Evolutionary conservation across 768 basidiomycete genomes (phyloP).

Genomic region (Rhizopogon salebrosus): DNA sequence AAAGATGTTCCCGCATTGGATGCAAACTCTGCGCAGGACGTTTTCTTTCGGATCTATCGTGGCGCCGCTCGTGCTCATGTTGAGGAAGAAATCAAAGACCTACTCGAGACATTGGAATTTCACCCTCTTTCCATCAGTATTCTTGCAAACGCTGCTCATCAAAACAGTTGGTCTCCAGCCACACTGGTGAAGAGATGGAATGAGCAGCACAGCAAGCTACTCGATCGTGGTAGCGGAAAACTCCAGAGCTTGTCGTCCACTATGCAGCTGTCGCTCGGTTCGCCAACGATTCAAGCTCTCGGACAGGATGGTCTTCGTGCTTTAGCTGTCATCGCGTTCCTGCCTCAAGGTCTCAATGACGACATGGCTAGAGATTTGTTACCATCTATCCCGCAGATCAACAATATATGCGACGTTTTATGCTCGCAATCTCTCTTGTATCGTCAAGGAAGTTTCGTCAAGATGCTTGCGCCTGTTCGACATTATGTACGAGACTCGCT

Average conservation of each 20-base stretch:
- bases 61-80: too few species aligned
- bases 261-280: neutral
- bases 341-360: slow-evolving; percentile 1
- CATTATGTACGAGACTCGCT: too few species aligned
- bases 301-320: neutral
- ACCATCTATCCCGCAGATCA: neutral
- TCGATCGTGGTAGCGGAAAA: neutral
- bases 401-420: neutral
- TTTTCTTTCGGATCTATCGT: neutral
- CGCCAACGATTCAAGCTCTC: neutral
- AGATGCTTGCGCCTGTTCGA: too few species aligned
- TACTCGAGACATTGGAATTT: too few species aligned
- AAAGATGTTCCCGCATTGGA: neutral
- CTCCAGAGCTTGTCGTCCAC: neutral
- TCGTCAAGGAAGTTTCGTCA: too few species aligned
- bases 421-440: neutral
- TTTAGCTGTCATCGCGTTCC: neutral
- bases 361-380: neutral
- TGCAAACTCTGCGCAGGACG: neutral
- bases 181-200: neutral
- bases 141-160: neutral
- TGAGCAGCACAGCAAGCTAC: neutral
- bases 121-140: neutral
- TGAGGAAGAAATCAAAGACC: neutral
- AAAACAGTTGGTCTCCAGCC: neutral